phyloP scores from a whole-genome alignment of 257 asterid genomes.

The Nicotiana undulata region DNA sequence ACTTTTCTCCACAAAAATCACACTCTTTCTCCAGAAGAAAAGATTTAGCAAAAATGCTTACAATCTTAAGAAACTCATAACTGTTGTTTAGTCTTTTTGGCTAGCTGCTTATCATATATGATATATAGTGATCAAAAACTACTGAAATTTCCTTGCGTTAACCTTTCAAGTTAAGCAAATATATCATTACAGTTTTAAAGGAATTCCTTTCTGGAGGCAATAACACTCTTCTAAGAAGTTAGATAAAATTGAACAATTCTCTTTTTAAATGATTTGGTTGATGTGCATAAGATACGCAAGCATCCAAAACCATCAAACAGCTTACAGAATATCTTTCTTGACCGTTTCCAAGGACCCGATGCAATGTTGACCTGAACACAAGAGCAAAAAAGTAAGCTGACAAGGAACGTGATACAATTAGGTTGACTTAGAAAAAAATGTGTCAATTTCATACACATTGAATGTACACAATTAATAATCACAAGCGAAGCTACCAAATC shows the following conservation, averaged over 20 bases:
- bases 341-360: slow-evolving; percentile 75
- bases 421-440: not conserved
- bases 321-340: slow-evolving; percentile 89
- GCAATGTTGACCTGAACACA: slow-evolving; percentile 74
- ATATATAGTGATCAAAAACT: not conserved
- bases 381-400: not conserved
- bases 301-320: slow-evolving; percentile 8
- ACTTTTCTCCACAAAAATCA: not conserved
- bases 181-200: not conserved
- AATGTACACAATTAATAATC: not conserved
- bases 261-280: not conserved
- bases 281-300: not conserved
- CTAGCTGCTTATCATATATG: not conserved
- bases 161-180: not conserved
- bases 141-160: not conserved
- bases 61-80: not conserved
- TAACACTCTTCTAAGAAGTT: not conserved
- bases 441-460: not conserved
- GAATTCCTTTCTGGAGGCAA: not conserved
- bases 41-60: not conserved
- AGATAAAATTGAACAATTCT: not conserved
- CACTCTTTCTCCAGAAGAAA: not conserved
- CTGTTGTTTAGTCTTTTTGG: not conserved
- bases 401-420: slow-evolving; percentile 5
- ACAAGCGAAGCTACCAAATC: not conserved